Percentiles rank a stretch among this genome's conserved stretches.
phyloP scores from a whole-genome alignment of 495 filamentous ascomycete species.

The Peziza echinospora region DNA sequence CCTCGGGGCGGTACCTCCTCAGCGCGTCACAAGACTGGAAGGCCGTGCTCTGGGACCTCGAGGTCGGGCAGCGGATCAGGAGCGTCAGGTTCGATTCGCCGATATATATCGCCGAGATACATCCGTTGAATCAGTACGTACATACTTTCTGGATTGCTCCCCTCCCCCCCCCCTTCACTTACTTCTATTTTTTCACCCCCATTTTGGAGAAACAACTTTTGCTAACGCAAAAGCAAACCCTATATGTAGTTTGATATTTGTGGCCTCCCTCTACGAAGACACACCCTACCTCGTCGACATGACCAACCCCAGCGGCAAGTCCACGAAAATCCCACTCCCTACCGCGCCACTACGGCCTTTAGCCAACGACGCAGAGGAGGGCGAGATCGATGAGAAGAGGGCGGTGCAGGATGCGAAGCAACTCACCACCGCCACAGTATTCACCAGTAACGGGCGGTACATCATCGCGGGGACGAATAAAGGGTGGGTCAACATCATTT shows the following conservation, averaged over 20 bases:
- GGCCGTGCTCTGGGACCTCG: conserved; percentile 80
- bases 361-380: conserved; percentile 39
- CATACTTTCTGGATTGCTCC: too few relatives aligned
- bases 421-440: conserved; percentile 75
- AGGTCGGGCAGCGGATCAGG: conserved; percentile 29
- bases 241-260: conserved; percentile 48
- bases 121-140: conserved; percentile 76
- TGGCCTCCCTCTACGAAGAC: conserved; percentile 79
- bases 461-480: conserved; percentile 82
- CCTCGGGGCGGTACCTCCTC: conserved; percentile 77
- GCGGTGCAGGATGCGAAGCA: conserved; percentile 81
- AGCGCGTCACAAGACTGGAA: conserved; percentile 92
- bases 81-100: conserved; percentile 72
- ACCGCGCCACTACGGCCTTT: conserved; percentile 53
- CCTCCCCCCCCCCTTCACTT: not conserved
- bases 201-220: too few relatives aligned
- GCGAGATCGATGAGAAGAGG: conserved; percentile 52
- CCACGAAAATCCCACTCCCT: conserved; percentile 48
- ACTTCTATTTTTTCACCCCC: not conserved
- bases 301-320: conserved; percentile 31
- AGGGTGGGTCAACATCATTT: conserved; percentile 87
- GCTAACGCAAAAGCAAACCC: too few relatives aligned
- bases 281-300: conserved; percentile 73
- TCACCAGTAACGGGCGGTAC: conserved; percentile 62
- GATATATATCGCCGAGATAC: conserved; percentile 84